phyloP scores from a whole-genome alignment of 2,329 filamentous ascomycete genomes.

The Penicillium frequentans region DNA sequence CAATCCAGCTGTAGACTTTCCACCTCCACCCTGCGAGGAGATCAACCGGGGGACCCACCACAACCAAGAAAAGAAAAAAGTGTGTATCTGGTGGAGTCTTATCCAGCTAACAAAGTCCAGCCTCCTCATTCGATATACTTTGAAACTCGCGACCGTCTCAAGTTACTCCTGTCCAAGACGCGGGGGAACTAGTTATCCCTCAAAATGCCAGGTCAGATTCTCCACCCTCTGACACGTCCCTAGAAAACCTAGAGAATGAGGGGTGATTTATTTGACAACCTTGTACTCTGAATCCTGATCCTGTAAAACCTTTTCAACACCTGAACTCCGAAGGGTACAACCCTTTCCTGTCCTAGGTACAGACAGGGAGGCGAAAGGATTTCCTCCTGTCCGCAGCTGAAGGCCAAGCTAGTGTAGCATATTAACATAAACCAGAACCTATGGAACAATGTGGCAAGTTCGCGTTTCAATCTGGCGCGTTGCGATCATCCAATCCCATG shows the following conservation, averaged over 20 bases:
- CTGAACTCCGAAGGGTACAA: too few relatives aligned
- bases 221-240: conserved; percentile 5
- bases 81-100: background rate
- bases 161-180: conserved; percentile 15
- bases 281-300: background rate
- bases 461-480: conserved; percentile 23
- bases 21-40: conserved; percentile 13
- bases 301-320: background rate
- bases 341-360: too few relatives aligned
- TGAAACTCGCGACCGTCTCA: conserved; percentile 26
- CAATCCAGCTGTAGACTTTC: conserved; percentile 5
- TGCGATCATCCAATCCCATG: conserved; percentile 1
- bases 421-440: background rate
- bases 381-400: background rate
- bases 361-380: background rate
- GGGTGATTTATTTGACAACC: background rate
- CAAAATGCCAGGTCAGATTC: conserved; percentile 10
- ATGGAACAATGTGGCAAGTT: conserved; percentile 18
- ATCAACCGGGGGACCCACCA: conserved; percentile 9
- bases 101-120: background rate
- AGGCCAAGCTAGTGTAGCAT: background rate
- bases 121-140: conserved; percentile 4
- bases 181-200: conserved; percentile 10
- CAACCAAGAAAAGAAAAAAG: background rate
- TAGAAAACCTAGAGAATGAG: background rate